phyloP scores from a whole-genome alignment of 371 early-diverging fungal species.

The Dichotomocladium elegans region DNA sequence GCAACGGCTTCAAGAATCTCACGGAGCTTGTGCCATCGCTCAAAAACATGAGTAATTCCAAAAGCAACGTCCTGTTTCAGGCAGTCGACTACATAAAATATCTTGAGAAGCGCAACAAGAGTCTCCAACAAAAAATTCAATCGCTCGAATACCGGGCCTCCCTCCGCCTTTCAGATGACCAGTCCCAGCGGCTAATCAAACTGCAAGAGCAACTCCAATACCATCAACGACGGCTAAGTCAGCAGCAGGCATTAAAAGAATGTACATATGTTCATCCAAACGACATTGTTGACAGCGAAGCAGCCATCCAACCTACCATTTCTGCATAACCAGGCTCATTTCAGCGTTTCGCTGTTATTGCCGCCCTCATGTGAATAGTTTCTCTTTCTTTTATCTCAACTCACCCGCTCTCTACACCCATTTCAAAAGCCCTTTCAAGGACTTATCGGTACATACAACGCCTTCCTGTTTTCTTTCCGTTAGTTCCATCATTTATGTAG shows the following conservation, averaged over 20 bases:
- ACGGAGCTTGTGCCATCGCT: conserved; percentile 79
- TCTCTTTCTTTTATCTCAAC: no score
- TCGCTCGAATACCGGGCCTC: conserved; percentile 46
- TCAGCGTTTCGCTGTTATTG: background rate
- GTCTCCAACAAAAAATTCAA: conserved; percentile 44
- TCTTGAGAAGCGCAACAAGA: conserved; percentile 46
- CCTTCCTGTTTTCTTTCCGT: background rate
- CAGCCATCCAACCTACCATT: background rate
- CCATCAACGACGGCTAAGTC: conserved; percentile 28
- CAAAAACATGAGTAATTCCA: conserved; percentile 53
- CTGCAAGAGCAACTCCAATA: conserved; percentile 34
- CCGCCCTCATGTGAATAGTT: background rate
- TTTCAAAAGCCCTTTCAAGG: background rate
- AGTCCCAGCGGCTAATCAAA: conserved; percentile 31
- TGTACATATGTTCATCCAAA: background rate
- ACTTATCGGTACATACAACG: background rate
- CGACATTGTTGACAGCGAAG: background rate
- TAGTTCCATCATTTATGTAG: background rate
- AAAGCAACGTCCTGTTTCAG: conserved; percentile 55
- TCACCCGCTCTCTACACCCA: background rate
- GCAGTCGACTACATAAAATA: conserved; percentile 51
- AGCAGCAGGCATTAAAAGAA: conserved; percentile 13
- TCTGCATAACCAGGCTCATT: background rate
- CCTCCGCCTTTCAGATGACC: conserved; percentile 31
- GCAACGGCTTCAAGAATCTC: conserved; percentile 77